Percentiles rank a stretch among this genome's conserved stretches.
phyloP scores from a whole-genome alignment of 345 rosid species.

The Angophora floribunda region DNA sequence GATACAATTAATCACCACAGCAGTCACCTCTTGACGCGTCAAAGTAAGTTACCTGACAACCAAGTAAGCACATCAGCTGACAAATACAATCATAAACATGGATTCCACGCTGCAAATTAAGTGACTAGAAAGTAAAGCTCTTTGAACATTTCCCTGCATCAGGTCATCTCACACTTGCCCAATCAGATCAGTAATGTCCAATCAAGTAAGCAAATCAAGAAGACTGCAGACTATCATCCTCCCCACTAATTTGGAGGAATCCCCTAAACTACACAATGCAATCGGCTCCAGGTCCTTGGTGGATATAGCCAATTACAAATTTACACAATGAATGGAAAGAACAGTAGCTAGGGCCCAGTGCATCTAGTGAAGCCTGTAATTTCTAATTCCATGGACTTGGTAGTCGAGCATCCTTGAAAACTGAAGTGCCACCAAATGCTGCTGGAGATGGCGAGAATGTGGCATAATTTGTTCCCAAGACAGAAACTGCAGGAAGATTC shows the following conservation, averaged over 20 bases:
- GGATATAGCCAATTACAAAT: background rate
- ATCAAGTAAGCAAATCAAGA: background rate
- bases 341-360: background rate
- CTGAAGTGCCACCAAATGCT: slow-evolving; percentile 88
- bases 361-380: background rate
- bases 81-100: background rate
- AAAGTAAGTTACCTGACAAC: background rate
- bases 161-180: background rate
- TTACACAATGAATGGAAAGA: background rate
- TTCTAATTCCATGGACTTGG: slow-evolving; percentile 80
- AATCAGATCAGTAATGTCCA: background rate
- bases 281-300: background rate
- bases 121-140: background rate
- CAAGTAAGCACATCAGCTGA: background rate
- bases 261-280: background rate
- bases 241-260: background rate
- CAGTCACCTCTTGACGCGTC: background rate
- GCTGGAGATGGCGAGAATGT: slow-evolving; percentile 92
- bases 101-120: background rate
- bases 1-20: background rate
- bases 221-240: background rate
- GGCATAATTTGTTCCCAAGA: slow-evolving; percentile 71
- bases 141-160: background rate
- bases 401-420: slow-evolving; percentile 60
- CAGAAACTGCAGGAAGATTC: slow-evolving; percentile 44